Base-by-base conservation (phyloP, 148 eudicot genomes). In the Cornus kousa region DNA sequence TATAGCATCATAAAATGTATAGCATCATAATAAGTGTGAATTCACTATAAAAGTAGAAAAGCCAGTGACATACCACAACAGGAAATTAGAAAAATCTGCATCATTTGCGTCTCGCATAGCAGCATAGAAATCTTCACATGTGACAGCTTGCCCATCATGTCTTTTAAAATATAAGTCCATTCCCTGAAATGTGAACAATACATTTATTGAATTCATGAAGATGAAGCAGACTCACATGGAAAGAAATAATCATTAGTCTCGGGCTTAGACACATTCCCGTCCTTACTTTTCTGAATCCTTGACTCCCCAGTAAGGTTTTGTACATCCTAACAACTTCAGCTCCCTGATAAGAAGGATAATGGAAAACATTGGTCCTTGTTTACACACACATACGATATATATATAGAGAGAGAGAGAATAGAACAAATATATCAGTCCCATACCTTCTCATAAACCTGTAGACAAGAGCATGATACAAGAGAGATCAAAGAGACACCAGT, bases 291-390 rank as follows among this genome's bases (percentile, higher is more conserved):
- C 98, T 86, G 80, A 97, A 97, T 43, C 99, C 99, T 87, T 91
- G 84, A 80, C 82, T 84, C 35, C 98, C 97, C 73, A 97, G 81
- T 83, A 97, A 82, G 72, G 99, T 97, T 85, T 97, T 97, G 89
- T 97, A 97, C 99, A 97, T 97, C 87, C 99, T 89, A 80, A 97
- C 99, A 77, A 94, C 99, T 91, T 97, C 99, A 70, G 99, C 99
- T 80, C 99, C 99, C 93, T 95, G 85, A 76, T 71, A 74, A 68
- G 74, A 13, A 74, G 24, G 20, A 74, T 53, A 46, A 55, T 28
- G 76, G 67, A 35, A 32, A 20, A 83, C 14, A 6, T n/a, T n/a
- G 2, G 32, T 67, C 23, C 66, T 62, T n/a, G 23, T 62, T 7
- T 20, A 62, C 19, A 57, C 4, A 57, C 2, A 62, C 7, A 62